Evolutionary conservation across 169 alveolate genomes (phyloP).

Genomic region (Cryptosporidium baileyi): DNA sequence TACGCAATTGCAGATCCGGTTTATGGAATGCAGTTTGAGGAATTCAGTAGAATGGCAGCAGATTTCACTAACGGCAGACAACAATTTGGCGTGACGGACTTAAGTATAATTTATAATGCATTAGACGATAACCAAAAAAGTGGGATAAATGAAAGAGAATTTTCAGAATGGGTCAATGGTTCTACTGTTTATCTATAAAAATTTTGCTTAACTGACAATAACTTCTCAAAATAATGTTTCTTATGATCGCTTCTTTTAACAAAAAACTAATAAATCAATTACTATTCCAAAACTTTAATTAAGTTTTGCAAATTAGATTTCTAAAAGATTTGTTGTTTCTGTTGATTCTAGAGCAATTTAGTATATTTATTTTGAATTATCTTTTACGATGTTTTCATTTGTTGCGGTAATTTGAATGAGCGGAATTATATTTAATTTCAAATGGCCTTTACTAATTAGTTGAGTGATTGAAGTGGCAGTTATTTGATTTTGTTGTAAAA

Average conservation of each 20-base stretch:
- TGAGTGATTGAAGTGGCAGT: neutral
- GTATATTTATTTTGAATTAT: neutral
- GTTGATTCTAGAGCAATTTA: neutral
- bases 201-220: neutral
- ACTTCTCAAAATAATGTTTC: neutral
- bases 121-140: conserved; percentile 89
- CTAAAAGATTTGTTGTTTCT: neutral
- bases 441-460: neutral
- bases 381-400: neutral
- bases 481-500: neutral
- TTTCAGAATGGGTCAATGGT: conserved; percentile 89
- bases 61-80: conserved; percentile 86
- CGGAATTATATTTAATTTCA: neutral
- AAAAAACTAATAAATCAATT: neutral
- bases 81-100: conserved; percentile 86
- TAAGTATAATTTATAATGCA: conserved; percentile 86
- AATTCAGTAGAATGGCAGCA: conserved; percentile 87
- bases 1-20: conserved; percentile 89
- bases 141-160: conserved; percentile 89
- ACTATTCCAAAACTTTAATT: neutral
- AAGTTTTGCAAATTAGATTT: neutral
- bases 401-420: neutral
- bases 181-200: conserved; percentile 48
- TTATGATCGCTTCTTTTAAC: too few relatives aligned
- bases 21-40: conserved; percentile 91